Evolutionary conservation across 2,329 filamentous ascomycete genomes (phyloP), one percentile per base, ranked within the genome.

Genomic region (Ceratocystis diversiconidia): DNA sequence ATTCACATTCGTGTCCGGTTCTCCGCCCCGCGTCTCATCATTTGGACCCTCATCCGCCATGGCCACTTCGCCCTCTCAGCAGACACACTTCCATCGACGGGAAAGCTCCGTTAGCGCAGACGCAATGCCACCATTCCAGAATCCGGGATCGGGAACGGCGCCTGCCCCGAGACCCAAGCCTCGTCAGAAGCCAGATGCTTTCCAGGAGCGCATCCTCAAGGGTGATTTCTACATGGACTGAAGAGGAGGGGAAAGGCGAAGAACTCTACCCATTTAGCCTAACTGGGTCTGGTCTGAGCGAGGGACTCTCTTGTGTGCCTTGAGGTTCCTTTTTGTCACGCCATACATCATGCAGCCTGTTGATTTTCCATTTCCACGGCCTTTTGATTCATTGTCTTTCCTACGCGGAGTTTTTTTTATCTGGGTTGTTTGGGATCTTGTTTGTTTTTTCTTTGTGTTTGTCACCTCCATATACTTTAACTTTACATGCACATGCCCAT

Each of bases 191-290:
- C 92, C 92, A 36, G 94, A 99, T 77, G 88, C 88, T 69, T 94
- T 96, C 78, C 92, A 96, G 76, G 94, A 99, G 81, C 85, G 95
- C 70, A 97, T 99, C 72, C 82, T 99, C 70, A 94, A 96, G 78
- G 94, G 92, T 59, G 94, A 99, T 73, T 97, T 99, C 72, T 94
- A 94, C 79, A 96, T 97, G 91, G 92, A 96, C 73, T 96, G 80
- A 80, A 68, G 52, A 30, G 28, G 10, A 30, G 50, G 12, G 55
- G 7, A n/a, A 36, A n/a, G 15, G 10, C 12, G 55, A 36, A 25
- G 12, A 36, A 8, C 28, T 10, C n/a, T 19, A 41, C 44, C 25
- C 15, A 2, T 41, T 41, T n/a, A 59, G 7, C 4, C 15, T 19
- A n/a, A 5, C n/a, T 8, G 28, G 3, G 17, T 36, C 28, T 32